Evolutionary conservation across 2,329 filamentous ascomycete genomes (phyloP), one percentile per base, ranked within the genome.

Genomic region (Botrytis sinoallii): DNA sequence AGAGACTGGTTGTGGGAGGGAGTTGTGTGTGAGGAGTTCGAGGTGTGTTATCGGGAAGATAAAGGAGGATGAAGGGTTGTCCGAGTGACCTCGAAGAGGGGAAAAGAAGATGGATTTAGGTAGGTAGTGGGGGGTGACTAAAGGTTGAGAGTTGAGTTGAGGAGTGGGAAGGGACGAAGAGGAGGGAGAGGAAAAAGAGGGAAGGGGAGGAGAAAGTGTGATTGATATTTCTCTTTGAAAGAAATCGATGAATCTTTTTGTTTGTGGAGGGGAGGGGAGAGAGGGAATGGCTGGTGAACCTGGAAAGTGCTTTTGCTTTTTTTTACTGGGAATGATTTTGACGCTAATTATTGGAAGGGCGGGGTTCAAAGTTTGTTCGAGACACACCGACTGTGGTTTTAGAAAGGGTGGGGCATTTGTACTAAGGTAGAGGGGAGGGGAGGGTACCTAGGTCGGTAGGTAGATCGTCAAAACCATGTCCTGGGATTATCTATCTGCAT

Each of bases 91-190:
- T 59, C 7, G 66, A 73, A 70, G 66, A 73, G 57, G 73, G 68
- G 61, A 70, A 60, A 18, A 57, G 52, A 29, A 57, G 52, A 57
- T 57, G 52, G 52, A 57, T 29, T 69, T 52, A 63, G 48, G 64
- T 61, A 63, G 68, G 70, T 75, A 48, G 74, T 72, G 57, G 73
- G 60, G 72, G 55, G 42, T 59, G 46, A 57, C 59, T 57, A 65
- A 65, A 71, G 68, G 74, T 63, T 72, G 73, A 72, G 70, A 71
- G 73, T 75, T 66, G 75, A 74, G 75, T 74, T 72, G 76, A 65
- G 75, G 73, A 68, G 63, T 75, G 67, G 76, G 75, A 71, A 68
- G 72, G 46, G 71, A 59, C 59, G 61, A 71, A 72, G 73, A 68
- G 63, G 73, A 48, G 61, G 66, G 59, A 60, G 67, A 68, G 72